Percentiles rank a stretch among this genome's conserved stretches.
Evolutionary conservation across 2,329 filamentous ascomycete species (phyloP).

Genomic region (Didymosphaeria variabile): DNA sequence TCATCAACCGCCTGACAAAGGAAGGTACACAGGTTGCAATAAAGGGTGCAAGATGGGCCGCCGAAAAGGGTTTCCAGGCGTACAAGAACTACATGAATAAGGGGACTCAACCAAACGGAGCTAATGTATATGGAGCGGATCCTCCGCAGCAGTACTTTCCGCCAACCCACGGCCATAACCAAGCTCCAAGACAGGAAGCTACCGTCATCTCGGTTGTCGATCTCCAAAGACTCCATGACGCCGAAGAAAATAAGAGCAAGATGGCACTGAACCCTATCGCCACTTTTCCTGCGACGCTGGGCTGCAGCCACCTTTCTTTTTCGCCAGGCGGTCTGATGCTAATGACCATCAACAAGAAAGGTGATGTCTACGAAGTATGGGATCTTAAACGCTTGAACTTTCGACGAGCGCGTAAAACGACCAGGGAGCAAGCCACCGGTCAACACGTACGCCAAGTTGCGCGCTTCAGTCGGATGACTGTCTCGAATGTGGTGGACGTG

Average conservation of each 20-base stretch:
- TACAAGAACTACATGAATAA: constrained; percentile 84
- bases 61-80: constrained; percentile 78
- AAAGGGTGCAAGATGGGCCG: constrained; percentile 77
- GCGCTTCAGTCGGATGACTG: constrained; percentile 89
- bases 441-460: constrained; percentile 80
- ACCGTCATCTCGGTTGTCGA: constrained; percentile 80
- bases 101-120: constrained; percentile 32
- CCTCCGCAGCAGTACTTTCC: constrained; percentile 69
- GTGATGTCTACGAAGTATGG: constrained; percentile 85
- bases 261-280: constrained; percentile 67
- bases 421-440: constrained; percentile 42
- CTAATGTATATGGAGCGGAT: constrained; percentile 37
- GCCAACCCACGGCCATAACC: constrained; percentile 75
- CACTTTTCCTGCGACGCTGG: constrained; percentile 75
- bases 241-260: constrained; percentile 60
- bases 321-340: constrained; percentile 76
- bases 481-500: constrained; percentile 89
- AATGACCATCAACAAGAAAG: constrained; percentile 82
- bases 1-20: constrained; percentile 79
- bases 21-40: constrained; percentile 82
- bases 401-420: constrained; percentile 48
- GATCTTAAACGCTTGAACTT: constrained; percentile 71
- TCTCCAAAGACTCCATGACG: constrained; percentile 65
- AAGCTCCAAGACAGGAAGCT: constrained; percentile 65
- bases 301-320: constrained; percentile 83